Conservation (phyloP, 2,329 filamentous ascomycete species). For the Fusarium siculi region DNA sequence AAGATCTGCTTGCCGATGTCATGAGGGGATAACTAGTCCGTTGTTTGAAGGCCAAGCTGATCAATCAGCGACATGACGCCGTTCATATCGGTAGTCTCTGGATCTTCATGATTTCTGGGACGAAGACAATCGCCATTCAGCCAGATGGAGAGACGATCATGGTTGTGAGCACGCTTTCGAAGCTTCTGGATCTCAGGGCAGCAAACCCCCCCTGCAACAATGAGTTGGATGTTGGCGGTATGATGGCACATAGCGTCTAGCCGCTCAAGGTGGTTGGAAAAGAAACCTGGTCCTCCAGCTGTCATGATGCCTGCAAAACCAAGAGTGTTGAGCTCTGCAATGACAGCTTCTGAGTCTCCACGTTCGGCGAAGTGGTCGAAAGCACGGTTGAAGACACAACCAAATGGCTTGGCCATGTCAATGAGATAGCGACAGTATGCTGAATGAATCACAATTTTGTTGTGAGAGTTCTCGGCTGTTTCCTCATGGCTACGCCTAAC, state of each 20-base stretch:
- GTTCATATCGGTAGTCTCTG: slow-evolving; percentile 42
- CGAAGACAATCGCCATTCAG: slow-evolving; percentile 58
- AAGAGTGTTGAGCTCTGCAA: slow-evolving; percentile 52
- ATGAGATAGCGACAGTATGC: slow-evolving; percentile 55
- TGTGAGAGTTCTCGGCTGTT: neutral
- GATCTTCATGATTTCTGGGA: slow-evolving; percentile 13
- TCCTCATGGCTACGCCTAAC: slow-evolving; percentile 41
- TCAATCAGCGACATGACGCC: slow-evolving; percentile 40
- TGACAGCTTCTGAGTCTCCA: slow-evolving; percentile 24
- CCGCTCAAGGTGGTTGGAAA: slow-evolving; percentile 51
- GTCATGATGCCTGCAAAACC: slow-evolving; percentile 65
- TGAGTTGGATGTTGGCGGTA: slow-evolving; percentile 55
- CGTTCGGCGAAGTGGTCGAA: slow-evolving; percentile 60
- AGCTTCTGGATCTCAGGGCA: slow-evolving; percentile 51
- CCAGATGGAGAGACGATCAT: slow-evolving; percentile 48
- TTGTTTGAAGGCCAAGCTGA: slow-evolving; percentile 33
- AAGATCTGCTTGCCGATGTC: slow-evolving; percentile 43
- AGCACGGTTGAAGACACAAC: slow-evolving; percentile 66
- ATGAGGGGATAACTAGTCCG: slow-evolving; percentile 45
- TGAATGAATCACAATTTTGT: slow-evolving; percentile 51
- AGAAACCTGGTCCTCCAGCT: slow-evolving; percentile 59
- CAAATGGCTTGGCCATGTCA: slow-evolving; percentile 53
- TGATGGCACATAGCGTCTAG: slow-evolving; percentile 51
- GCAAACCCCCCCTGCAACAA: slow-evolving; percentile 64
- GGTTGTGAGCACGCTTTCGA: slow-evolving; percentile 40